phyloP scores from a whole-genome alignment of 768 basidiomycete genomes.

The Suillus plorans region DNA sequence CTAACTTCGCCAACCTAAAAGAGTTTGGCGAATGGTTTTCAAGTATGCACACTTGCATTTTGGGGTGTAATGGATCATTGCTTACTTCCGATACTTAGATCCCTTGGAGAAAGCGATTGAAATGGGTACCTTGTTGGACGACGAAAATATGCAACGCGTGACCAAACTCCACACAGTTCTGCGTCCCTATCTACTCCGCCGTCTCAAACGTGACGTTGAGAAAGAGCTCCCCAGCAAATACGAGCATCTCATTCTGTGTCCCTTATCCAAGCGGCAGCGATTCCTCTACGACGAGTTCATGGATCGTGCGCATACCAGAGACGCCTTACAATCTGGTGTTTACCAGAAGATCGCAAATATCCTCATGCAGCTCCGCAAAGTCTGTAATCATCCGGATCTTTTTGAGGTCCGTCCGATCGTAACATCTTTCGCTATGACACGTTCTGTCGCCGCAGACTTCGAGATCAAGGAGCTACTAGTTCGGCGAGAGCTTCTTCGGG shows the following conservation, averaged over 20 bases:
- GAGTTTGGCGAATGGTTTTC: slow-evolving; percentile 98
- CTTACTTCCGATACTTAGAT: slow-evolving; percentile 46
- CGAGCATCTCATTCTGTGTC: slow-evolving; percentile 87
- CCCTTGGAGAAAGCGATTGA: slow-evolving; percentile 95
- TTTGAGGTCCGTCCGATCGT: slow-evolving; percentile 87
- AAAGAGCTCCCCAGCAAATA: slow-evolving; percentile 92
- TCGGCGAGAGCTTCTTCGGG: slow-evolving; percentile 66
- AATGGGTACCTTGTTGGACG: slow-evolving; percentile 70
- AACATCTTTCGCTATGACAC: slow-evolving; percentile 73
- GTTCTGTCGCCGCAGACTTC: slow-evolving; percentile 74
- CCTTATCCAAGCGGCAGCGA: slow-evolving; percentile 89
- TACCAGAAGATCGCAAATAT: slow-evolving; percentile 92
- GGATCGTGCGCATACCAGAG: slow-evolving; percentile 79
- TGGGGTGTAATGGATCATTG: background rate
- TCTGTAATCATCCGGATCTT: slow-evolving; percentile 91
- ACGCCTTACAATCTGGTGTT: slow-evolving; percentile 80
- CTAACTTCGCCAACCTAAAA: slow-evolving; percentile 86
- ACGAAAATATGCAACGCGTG: slow-evolving; percentile 82
- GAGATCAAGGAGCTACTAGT: slow-evolving; percentile 88
- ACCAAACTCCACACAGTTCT: slow-evolving; percentile 90
- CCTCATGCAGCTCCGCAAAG: slow-evolving; percentile 97
- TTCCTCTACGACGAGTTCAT: slow-evolving; percentile 97
- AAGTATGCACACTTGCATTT: slow-evolving; percentile 51
- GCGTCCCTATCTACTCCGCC: slow-evolving; percentile 92
- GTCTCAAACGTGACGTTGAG: slow-evolving; percentile 98